These are phyloP conservation scores for Sonneratia caseolaris DNA, from an alignment of 345 rosid species.

Conservation along the genomic window DNA sequence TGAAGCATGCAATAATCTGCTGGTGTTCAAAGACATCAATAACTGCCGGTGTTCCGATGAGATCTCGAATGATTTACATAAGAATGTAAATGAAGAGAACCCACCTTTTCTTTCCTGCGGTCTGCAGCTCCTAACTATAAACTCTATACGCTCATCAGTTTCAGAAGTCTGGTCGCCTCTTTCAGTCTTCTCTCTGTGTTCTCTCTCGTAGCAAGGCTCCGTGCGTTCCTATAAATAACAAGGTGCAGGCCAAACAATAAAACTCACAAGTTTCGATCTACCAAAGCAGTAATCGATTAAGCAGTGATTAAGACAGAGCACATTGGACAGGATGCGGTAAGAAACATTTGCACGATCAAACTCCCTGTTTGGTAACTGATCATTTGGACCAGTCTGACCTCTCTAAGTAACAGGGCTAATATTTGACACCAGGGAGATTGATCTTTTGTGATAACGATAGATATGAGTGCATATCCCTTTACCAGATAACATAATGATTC, in stretches of 20 bases:
- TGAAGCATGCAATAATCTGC: background rate
- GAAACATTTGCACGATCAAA: background rate
- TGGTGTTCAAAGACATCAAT: background rate
- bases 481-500: no score
- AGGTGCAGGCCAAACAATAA: background rate
- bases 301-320: no score
- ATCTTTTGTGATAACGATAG: no score
- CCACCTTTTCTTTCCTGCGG: background rate
- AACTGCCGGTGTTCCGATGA: background rate
- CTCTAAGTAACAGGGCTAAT: no score
- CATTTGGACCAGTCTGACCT: no score
- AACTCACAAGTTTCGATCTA: background rate
- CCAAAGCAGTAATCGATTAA: background rate
- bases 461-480: no score
- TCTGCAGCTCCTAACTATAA: background rate
- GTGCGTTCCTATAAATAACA: slow-evolving; percentile 28
- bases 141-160: slow-evolving; percentile 19
- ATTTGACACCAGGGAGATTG: no score
- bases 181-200: slow-evolving; percentile 47
- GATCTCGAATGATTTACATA: background rate
- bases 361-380: no score
- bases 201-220: slow-evolving; percentile 30
- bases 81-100: background rate
- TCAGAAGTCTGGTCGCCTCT: slow-evolving; percentile 49
- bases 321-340: background rate